phyloP scores from a whole-genome alignment of 495 filamentous ascomycete species.

The Bombardia bombarda region DNA sequence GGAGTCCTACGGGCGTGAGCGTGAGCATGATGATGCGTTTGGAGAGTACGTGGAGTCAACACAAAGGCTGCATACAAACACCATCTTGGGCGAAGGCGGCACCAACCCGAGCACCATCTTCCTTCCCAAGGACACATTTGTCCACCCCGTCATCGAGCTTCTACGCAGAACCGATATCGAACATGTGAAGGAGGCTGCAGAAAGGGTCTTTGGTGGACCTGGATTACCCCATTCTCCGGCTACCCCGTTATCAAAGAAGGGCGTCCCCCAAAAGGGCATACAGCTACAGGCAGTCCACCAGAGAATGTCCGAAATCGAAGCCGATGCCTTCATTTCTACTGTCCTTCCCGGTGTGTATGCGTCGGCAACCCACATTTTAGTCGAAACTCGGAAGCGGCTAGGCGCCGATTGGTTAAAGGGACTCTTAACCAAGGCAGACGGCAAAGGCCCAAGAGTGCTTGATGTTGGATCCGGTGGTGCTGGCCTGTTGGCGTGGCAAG shows the following conservation, averaged over 20 bases:
- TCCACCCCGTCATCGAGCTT: conserved; percentile 57
- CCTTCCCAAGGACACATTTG: conserved; percentile 56
- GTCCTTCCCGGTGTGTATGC: conserved; percentile 79
- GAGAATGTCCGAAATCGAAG: conserved; percentile 76
- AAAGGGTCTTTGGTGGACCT: conserved; percentile 63
- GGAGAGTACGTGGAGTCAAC: conserved; percentile 13
- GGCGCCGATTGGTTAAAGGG: conserved; percentile 70
- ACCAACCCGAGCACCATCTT: conserved; percentile 64
- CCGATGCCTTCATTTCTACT: conserved; percentile 71
- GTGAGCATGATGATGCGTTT: conserved; percentile 25
- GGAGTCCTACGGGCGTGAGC: conserved; percentile 32
- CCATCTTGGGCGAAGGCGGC: conserved; percentile 52
- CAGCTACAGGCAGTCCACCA: conserved; percentile 60
- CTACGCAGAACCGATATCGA: conserved; percentile 58
- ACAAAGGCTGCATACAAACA: conserved; percentile 56
- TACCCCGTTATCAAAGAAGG: conserved; percentile 25
- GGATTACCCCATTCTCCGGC: conserved; percentile 62
- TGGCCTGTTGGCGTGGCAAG: conserved; percentile 76
- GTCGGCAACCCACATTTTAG: conserved; percentile 59
- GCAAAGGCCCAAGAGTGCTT: conserved; percentile 61
- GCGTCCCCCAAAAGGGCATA: conserved; percentile 58
- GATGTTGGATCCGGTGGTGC: conserved; percentile 84
- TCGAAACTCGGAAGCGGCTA: conserved; percentile 78
- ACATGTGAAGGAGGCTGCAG: conserved; percentile 64
- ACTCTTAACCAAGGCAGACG: conserved; percentile 57